Evolutionary conservation across 768 basidiomycete genomes (phyloP), one percentile per base, ranked within the genome.

Genomic region (Suillus spraguei): DNA sequence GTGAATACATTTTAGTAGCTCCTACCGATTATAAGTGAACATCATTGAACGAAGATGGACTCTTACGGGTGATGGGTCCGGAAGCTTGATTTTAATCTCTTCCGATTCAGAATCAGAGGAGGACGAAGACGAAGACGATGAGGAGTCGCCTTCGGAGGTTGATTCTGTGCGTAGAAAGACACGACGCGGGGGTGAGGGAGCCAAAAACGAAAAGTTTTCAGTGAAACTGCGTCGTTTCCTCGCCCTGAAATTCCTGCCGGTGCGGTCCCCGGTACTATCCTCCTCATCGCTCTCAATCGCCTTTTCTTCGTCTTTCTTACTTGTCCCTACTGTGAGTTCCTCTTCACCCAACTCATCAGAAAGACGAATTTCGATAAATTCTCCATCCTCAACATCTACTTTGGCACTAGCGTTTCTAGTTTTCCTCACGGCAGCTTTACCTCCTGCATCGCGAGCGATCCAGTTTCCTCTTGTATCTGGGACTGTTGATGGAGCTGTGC

Each of bases 361-460:
- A 33, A 69, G 66, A 41, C 14, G 56, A 17, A 58, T 58, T 61
- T 74, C 68, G 35, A 67, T 67, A 49, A 52, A 66, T 9, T 75
- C 70, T 22, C 61, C 70, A 35, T 72, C 74, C 3, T 60, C 69
- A 6, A 71, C 75, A 5, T 72, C 69, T 39, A 69, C 66, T 24
- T 17, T 61, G 55, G 60, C 62, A 44, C 32, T 62, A 52, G 60
- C 61, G 59, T 41, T 72, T 66, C 65, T 79, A 62, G 77, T 78
- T 68, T 68, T 76, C 67, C 75, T 77, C 68, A 85, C 78, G 4
- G 68, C 78, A 8, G 70, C 74, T 38, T 74, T 71, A 2, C 90
- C 89, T 20, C 83, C 88, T 2, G 89, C 89, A 69, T 91, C 88
- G 39, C 71, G 77, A 11, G 90, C 89, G 24, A 89, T 82, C 86